A percentile compares a stretch with the other conserved stretches of the same genome.
Conservation (phyloP, 2,329 filamentous ascomycete genomes). For the Diaporthe sp. region DNA sequence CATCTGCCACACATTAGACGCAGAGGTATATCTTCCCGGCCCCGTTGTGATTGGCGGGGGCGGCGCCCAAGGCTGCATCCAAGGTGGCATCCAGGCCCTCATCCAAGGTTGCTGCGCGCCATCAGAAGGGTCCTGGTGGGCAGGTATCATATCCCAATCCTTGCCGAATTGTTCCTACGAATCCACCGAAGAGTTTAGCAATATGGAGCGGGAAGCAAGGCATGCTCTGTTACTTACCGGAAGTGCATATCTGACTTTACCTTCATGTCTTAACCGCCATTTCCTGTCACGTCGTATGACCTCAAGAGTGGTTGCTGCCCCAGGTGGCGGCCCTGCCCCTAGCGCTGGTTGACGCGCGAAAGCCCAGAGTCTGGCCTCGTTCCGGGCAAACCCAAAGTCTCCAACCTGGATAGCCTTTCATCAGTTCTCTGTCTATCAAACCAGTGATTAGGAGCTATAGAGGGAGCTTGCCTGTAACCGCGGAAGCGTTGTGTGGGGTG, state of each 20-base stretch:
- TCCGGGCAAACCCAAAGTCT: neutral
- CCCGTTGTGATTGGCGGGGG: constrained; percentile 19
- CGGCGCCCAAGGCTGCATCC: constrained; percentile 11
- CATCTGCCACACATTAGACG: constrained; percentile 34
- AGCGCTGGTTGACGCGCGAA: neutral
- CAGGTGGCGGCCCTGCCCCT: neutral
- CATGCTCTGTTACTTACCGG: neutral
- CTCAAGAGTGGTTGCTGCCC: neutral
- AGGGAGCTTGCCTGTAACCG: constrained; percentile 1
- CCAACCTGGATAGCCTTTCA: neutral
- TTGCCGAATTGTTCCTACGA: constrained; percentile 22
- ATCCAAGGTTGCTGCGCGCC: neutral
- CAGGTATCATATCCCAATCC: constrained; percentile 22
- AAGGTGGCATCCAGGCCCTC: neutral
- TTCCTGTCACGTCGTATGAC: neutral
- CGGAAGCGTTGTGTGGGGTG: neutral
- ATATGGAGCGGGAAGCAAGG: too few species aligned
- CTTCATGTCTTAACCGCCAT: neutral
- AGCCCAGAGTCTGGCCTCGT: neutral
- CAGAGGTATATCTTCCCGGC: constrained; percentile 1
- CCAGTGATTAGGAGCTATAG: too few species aligned
- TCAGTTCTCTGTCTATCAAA: neutral
- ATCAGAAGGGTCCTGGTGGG: neutral
- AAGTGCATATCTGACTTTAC: neutral
- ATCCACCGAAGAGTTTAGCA: neutral